Base-by-base conservation (phyloP, 2,329 filamentous ascomycete species). In the Botryotinia convoluta region DNA sequence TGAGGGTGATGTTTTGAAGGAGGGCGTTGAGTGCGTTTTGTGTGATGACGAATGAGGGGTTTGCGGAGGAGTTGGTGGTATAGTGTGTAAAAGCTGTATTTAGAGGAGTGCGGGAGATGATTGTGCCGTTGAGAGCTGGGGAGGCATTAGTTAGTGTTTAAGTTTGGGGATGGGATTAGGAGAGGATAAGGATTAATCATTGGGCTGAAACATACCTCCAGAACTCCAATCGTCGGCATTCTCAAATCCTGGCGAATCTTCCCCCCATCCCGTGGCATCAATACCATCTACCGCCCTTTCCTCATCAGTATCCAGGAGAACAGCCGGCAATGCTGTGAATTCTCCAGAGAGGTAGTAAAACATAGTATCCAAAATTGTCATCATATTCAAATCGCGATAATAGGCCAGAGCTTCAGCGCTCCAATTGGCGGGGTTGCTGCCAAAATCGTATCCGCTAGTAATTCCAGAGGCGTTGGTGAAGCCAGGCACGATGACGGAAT, bases 1-100 rank as follows among this genome's bases (percentile, higher is more conserved):
- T 78, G 9, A 69, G 73, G 4, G 77, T 78, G 12, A 76, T 72
- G 51, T 78, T 78, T 71, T 77, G 63, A 10, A 79, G 32, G 22
- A 77, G 74, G 0, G 76, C 72, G 42, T 79, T 78, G 16, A 78
- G 59, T 1, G 70, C 32, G 10, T 74, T 73, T 68, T 75, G 64
- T 1, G 75, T 74, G 16, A 78, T 48, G 20, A 72, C 74, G 68
- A 77, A 37, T 74, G 7, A 32, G 42, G 75, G 22, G 54, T n/a
- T 51, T 42, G 29, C 37, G 61, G 44, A 26, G 62, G 39, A 35
- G 10, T 65, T 35, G 20, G 22, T 45, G 29, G 29, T 73, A 64
- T 57, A 74, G 6, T 61, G 62, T 20, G 39, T 63, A 37, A 75
- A 77, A 12, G 63, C 61, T 14, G 63, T 67, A 51, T 77, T 77